Evolutionary conservation across 2,329 filamentous ascomycete species (phyloP), one percentile per base, ranked within the genome.

Genomic region (Cercospora berteroae): DNA sequence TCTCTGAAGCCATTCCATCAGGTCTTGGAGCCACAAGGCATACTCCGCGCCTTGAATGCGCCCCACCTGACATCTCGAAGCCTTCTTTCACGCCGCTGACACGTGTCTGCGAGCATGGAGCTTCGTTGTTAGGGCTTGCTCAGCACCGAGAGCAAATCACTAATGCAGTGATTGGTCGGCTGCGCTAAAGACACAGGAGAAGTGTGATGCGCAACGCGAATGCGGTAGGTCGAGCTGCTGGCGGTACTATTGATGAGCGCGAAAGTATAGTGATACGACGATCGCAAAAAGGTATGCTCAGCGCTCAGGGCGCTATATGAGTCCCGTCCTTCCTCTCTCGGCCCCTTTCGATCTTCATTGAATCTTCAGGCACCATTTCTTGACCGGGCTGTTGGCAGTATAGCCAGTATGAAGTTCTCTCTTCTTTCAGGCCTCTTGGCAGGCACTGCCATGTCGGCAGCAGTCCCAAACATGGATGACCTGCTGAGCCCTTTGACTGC

Each of bases 361-460:
- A 20, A n/a, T n/a, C 39, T 10, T 18, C 60, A 52, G 8, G 23
- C 20, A 27, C 33, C 10, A 27, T 55, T 33, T 8, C 8, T 31
- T 12, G 27, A 36, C 7, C 31, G 20, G 16, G 6, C 27, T 12
- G 16, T 29, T 27, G 10, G 12, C 25, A 18, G 12, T 27, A n/a
- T 3, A 20, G 36, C 16, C 42, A 63, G 25, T 13, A 63, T 52
- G 59, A 61, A 61, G 59, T 44, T 61, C 59, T 7, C 42, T 9
- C 36, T 61, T 50, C 59, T 61, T 4, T 33, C 59, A 12, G 18
- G 59, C 36, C 59, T 61, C 7, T 18, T 61, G 20, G 36, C 36
- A 50, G 59, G 59, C 59, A 61, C 36, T 61, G 59, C 59, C 42
- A 44, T 61, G 36, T 61, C 59, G 12, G 59, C 59, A 20, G 59